Percentiles rank a stretch among this genome's conserved stretches.
These are phyloP conservation scores for Salisapilia sapeloensis DNA, from an alignment of 352 stramenopile genomes.

Conservation along the genomic window DNA sequence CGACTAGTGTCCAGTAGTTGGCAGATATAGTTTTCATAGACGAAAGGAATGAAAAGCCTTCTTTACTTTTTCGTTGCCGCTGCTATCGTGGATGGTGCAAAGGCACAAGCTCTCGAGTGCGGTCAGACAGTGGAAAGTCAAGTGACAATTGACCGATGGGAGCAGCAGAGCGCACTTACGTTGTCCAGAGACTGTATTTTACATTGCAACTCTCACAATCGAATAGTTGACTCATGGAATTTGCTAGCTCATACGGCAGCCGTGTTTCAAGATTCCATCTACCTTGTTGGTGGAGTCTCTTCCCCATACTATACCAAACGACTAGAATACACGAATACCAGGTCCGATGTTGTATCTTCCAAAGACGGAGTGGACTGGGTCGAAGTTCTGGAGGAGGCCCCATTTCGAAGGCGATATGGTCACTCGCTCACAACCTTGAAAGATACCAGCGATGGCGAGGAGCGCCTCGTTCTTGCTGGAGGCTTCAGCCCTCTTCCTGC, in stretches of 20 bases:
- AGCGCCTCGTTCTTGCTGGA: constrained; percentile 39
- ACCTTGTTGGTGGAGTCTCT: constrained; percentile 60
- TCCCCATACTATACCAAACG: constrained; percentile 56
- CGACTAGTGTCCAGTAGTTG: too few relatives aligned
- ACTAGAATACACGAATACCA: constrained; percentile 41
- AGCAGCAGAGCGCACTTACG: constrained; percentile 19
- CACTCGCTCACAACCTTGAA: constrained; percentile 48
- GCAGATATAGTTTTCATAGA: too few relatives aligned
- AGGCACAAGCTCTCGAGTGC: constrained; percentile 22
- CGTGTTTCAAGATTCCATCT: constrained; percentile 39
- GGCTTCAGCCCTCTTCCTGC: constrained; percentile 63
- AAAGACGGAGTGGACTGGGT: constrained; percentile 35
- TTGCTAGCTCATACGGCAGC: constrained; percentile 35
- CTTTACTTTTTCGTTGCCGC: too few relatives aligned
- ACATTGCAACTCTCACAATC: background rate
- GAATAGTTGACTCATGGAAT: background rate
- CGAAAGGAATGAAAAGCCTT: too few relatives aligned
- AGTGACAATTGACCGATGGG: constrained; percentile 26
- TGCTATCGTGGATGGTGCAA: too few relatives aligned
- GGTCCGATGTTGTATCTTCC: constrained; percentile 47
- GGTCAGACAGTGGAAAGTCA: constrained; percentile 28
- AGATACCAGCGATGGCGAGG: constrained; percentile 20
- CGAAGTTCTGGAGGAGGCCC: constrained; percentile 50
- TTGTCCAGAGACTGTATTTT: constrained; percentile 52
- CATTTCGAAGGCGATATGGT: constrained; percentile 54